Conservation (phyloP, 345 rosid species). For the Psidium guajava region DNA sequence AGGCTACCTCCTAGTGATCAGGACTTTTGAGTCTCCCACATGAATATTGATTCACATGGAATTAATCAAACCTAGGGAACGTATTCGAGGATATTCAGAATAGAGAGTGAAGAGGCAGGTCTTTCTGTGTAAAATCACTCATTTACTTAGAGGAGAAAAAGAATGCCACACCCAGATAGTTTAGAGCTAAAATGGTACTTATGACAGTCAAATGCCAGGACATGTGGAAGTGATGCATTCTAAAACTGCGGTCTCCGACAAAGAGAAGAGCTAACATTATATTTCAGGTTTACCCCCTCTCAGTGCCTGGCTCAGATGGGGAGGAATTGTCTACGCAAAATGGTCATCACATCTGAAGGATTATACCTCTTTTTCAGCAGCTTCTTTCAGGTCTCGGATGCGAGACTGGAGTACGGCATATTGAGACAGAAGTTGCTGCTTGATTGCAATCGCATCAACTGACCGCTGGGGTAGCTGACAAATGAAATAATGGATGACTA, state of each 20-base stretch:
- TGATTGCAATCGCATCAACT: slow-evolving; percentile 54
- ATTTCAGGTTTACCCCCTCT: neutral
- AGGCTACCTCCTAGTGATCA: neutral
- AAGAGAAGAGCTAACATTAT: neutral
- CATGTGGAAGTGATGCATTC: neutral
- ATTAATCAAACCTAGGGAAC: neutral
- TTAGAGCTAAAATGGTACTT: neutral
- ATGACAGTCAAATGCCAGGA: neutral
- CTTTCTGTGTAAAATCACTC: neutral
- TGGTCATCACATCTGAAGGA: neutral
- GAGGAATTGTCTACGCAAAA: neutral
- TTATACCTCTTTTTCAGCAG: slow-evolving; percentile 75
- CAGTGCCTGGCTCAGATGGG: neutral
- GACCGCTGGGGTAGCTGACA: slow-evolving; percentile 74
- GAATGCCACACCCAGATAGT: neutral
- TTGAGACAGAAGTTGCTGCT: slow-evolving; percentile 80
- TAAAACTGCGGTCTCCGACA: neutral
- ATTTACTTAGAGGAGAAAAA: neutral
- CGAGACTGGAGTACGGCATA: slow-evolving; percentile 82
- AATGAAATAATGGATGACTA: neutral
- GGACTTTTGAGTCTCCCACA: neutral
- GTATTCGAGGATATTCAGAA: neutral
- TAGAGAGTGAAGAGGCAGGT: neutral
- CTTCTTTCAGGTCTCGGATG: slow-evolving; percentile 66
- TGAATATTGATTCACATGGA: neutral